A percentile compares a stretch with the other conserved stretches of the same genome.
These are phyloP conservation scores for Pelargonium australe DNA, from an alignment of 441 rosid genomes.

Conservation along the genomic window DNA sequence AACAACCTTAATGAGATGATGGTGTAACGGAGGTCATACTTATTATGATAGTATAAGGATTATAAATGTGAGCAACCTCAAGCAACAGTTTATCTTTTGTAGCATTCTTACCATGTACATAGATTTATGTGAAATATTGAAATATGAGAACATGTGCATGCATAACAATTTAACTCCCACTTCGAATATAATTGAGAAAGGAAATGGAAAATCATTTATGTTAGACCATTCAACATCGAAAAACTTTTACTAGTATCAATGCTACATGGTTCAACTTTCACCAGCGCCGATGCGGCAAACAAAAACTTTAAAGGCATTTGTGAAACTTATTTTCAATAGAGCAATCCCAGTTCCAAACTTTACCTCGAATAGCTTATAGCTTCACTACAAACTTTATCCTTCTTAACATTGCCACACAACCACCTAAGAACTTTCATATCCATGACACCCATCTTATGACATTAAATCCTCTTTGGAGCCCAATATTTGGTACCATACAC, in stretches of 20 bases:
- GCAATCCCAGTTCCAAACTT: too few relatives aligned
- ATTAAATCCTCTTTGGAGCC: background rate
- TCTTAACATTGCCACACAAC: too few relatives aligned
- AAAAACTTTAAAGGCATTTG: too few relatives aligned
- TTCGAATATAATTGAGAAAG: too few relatives aligned
- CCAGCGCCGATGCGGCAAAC: too few relatives aligned
- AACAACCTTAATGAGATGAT: background rate
- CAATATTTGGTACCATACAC: background rate
- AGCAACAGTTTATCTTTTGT: background rate
- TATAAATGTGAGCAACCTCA: background rate
- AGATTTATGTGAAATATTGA: background rate
- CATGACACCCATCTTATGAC: background rate
- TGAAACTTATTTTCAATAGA: too few relatives aligned
- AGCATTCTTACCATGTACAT: background rate
- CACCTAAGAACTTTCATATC: background rate
- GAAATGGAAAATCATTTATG: too few relatives aligned
- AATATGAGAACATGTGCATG: slow-evolving; percentile 4
- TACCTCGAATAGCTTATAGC: too few relatives aligned
- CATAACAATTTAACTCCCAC: background rate
- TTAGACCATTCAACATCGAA: too few relatives aligned
- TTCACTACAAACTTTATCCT: too few relatives aligned
- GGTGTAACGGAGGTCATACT: background rate
- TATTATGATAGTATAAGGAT: background rate
- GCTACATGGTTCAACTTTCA: too few relatives aligned
- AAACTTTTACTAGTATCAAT: too few relatives aligned